Evolutionary conservation across 2,329 filamentous ascomycete genomes (phyloP), one percentile per base, ranked within the genome.

Genomic region (Colletotrichum lini): DNA sequence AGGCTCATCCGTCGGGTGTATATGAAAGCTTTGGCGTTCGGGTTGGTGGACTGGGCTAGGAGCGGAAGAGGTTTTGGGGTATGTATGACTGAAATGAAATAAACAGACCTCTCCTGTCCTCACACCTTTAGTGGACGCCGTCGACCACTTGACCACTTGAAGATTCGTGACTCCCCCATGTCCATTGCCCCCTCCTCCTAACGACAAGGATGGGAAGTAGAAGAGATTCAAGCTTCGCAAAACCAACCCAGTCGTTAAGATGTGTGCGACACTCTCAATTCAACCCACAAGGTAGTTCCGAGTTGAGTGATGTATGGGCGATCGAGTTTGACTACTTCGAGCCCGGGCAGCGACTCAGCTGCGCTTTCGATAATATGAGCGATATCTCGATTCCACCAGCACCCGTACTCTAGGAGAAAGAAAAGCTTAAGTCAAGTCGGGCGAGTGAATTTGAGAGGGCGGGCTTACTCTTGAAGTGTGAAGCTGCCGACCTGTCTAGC

Each of bases 351-450:
- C 60, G 77, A 77, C 61, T 75, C 73, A 23, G 81, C 81, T 40
- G 88, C 89, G 71, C 85, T 83, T 64, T 84, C 80, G 10, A 91
- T 84, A 40, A 91, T 83, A 44, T 76, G 80, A 75, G 87, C 86
- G 70, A 92, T 86, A 76, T 92, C 90, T 63, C 90, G 83, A 80
- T 92, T 92, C 89, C 89, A 92, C 90, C 90, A 92, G 80, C 90
- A 92, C 3, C 90, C 90, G 76, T 89, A 92, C 75, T 87, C 49
- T 63, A 9, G 21, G 5, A 5, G 44, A 26, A 21, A 3, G 18
- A 30, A 10, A 21, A n/a, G n/a, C 18, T 61, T 38, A 50, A 49
- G 9, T 49, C 10, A 12, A 13, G 58, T 30, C 8, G 18, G 35
- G 13, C 18, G 13, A 23, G 9, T 50, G 18, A 16, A 38, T 18